These are phyloP conservation scores for Chaetomium globosum DNA, from an alignment of 2,329 filamentous ascomycete genomes.

Conservation along the genomic window DNA sequence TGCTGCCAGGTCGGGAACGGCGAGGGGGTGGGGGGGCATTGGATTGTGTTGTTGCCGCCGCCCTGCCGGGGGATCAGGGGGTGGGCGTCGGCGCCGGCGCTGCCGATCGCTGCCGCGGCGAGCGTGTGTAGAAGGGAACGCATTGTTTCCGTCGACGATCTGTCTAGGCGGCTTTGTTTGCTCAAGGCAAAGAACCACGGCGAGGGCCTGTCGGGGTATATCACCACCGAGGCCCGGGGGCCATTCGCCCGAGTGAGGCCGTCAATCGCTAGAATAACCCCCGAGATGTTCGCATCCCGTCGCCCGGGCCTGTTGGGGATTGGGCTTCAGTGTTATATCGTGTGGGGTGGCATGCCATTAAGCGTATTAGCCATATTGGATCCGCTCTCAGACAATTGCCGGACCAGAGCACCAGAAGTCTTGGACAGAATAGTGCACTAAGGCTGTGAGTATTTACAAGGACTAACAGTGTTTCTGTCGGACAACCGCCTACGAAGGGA, in stretches of 20 bases:
- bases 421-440: not conserved
- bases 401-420: constrained; percentile 33
- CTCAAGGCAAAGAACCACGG: not conserved
- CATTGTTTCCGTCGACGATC: constrained; percentile 7
- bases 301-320: constrained; percentile 19
- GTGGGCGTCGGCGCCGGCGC: constrained; percentile 5
- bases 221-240: not conserved
- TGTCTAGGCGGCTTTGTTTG: not conserved
- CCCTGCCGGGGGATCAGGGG: constrained; percentile 23
- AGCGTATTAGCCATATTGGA: constrained; percentile 31
- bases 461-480: not conserved
- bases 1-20: constrained; percentile 44
- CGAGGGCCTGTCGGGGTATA: constrained; percentile 17
- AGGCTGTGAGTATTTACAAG: not conserved
- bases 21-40: constrained; percentile 38
- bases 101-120: constrained; percentile 19
- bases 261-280: constrained; percentile 18
- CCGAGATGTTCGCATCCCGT: constrained; percentile 24
- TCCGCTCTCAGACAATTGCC: constrained; percentile 24
- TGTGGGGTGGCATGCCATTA: constrained; percentile 17
- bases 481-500: not conserved
- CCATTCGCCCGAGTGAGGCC: not conserved
- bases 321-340: not conserved
- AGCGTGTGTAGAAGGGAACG: constrained; percentile 3
- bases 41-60: constrained; percentile 21